Base-by-base conservation (phyloP, 176 grass and related monocot species). In the Rhynchospora breviuscula region DNA sequence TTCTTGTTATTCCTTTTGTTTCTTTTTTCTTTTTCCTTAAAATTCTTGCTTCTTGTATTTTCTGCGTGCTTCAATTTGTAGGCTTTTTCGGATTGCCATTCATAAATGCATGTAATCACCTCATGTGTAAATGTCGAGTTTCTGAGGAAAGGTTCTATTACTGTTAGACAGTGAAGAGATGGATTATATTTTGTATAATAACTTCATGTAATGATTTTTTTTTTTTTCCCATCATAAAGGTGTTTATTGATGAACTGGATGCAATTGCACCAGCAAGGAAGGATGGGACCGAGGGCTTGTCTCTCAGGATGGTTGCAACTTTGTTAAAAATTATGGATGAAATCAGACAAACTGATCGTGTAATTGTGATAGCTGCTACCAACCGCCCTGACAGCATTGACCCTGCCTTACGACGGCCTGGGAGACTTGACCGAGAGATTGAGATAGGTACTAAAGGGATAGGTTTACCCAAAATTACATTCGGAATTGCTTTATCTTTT, bases 211-310 rank as follows among this genome's bases (percentile, higher is more conserved):
- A 48, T 23, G 19, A 23, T 19, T 17, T 67, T 67, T 66, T 82
- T 72, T 23, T 52, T n/a, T n/a, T n/a, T n/a, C 14, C 68, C 6
- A 45, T 52, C 35, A 40, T 80, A 25, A 81, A 98, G 92, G 87
- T 98, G 87, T 98, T 98, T 89, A 90, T 95, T 86, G 95, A 98
- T 89, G 95, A 98, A 82, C 85, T 98, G 90, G 95, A 98, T 88
- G 92, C 92, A 63, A 95, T 98, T 95, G 95, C 95, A 77, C 92
- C 92, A 88, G 83, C 93, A 90, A 84, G 91, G 86, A 89, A 89
- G 62, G 89, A 95, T 79, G 95, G 95, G 47, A 79, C 89, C 13
- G 95, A 98, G 80, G 89, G 89, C 47, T 85, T 98, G 69, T 98
- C 92, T 77, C 82, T 91, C 88, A 91, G 95, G 89, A 98, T 95